A percentile compares a stretch with the other conserved stretches of the same genome.
Evolutionary conservation across 2,329 filamentous ascomycete genomes (phyloP).

Genomic region (Diaporthe sp.): DNA sequence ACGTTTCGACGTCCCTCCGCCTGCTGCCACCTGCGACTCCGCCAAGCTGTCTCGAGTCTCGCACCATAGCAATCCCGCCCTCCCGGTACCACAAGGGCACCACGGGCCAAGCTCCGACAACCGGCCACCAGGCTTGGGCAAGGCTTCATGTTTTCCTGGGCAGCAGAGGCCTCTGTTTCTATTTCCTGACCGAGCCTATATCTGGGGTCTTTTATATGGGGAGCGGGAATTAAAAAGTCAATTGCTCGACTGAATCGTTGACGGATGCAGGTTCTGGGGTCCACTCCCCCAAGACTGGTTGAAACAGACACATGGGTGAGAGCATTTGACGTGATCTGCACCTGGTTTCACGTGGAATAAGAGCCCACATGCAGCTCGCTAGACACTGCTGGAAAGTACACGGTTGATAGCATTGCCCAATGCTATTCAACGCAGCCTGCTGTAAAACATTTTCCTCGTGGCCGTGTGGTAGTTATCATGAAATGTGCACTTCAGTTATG

Average conservation of each 20-base stretch:
- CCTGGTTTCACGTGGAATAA: not conserved
- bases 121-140: not conserved
- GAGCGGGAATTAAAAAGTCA: not conserved
- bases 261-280: not conserved
- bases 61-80: slow-evolving; percentile 6
- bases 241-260: not conserved
- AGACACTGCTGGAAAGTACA: no score
- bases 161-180: not conserved
- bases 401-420: no score
- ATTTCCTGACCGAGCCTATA: not conserved
- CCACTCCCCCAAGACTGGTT: not conserved
- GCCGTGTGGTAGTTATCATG: no score
- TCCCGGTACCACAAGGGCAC: slow-evolving; percentile 3
- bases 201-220: not conserved
- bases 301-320: not conserved
- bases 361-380: no score
- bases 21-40: slow-evolving; percentile 13
- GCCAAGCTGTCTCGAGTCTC: slow-evolving; percentile 24
- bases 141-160: slow-evolving; percentile 8
- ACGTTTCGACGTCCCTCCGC: slow-evolving; percentile 5
- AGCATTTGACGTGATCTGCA: not conserved
- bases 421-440: no score
- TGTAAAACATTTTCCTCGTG: no score
- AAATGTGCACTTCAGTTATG: no score
- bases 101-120: slow-evolving; percentile 3